A percentile compares a stretch with the other conserved stretches of the same genome.
These are phyloP conservation scores for Leishmania tropica DNA, from an alignment of 208 protist genomes.

Conservation along the genomic window DNA sequence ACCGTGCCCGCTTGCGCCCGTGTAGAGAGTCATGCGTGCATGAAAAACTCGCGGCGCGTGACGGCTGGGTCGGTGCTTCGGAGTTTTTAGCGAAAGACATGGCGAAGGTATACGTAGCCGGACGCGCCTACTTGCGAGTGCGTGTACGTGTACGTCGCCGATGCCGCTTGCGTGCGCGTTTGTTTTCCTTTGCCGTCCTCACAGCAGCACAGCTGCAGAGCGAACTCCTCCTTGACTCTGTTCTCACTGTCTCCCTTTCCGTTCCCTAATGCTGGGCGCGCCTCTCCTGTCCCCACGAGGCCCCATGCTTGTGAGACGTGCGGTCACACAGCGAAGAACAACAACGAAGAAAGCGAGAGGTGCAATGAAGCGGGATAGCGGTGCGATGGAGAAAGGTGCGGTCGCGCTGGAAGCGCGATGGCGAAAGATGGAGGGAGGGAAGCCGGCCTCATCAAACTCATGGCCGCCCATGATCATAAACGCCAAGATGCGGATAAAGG, in stretches of 20 bases:
- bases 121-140: neutral
- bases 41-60: neutral
- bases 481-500: neutral
- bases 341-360: neutral
- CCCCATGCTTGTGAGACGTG: neutral
- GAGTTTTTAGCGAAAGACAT: neutral
- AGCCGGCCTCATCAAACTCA: neutral
- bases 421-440: neutral
- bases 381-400: neutral
- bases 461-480: neutral
- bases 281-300: neutral
- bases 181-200: neutral
- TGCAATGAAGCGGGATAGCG: neutral
- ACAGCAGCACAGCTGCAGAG: neutral
- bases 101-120: no score
- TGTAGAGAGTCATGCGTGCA: neutral
- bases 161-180: neutral
- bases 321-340: neutral
- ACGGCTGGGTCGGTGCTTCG: neutral
- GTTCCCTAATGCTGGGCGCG: neutral
- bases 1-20: slow-evolving; percentile 35
- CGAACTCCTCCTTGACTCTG: neutral
- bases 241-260: neutral
- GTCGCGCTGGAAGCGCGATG: neutral
- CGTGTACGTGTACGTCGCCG: neutral